Evolutionary conservation across 352 stramenopile species (phyloP).

Genomic region (Globisporangium heterothallicum): DNA sequence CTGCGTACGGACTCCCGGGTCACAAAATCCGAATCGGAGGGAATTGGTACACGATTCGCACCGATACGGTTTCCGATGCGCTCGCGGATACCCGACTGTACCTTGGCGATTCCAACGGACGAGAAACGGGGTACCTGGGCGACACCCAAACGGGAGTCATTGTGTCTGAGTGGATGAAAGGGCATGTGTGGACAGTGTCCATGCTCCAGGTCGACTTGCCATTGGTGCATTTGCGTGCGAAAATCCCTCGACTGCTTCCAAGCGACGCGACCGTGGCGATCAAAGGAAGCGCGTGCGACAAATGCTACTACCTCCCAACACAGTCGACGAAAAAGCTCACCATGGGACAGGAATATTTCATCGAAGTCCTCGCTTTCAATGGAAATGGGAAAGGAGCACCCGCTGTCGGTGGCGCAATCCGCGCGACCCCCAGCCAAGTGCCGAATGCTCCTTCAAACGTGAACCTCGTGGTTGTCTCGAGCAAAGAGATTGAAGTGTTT

Average conservation of each 20-base stretch:
- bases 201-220: constrained; percentile 41
- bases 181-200: constrained; percentile 56
- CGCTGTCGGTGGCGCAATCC: constrained; percentile 22
- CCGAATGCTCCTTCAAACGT: constrained; percentile 87
- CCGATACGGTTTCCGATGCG: constrained; percentile 32
- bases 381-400: constrained; percentile 54
- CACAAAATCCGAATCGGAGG: constrained; percentile 49
- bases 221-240: constrained; percentile 40
- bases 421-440: constrained; percentile 73
- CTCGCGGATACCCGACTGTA: constrained; percentile 39
- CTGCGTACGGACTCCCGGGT: constrained; percentile 54
- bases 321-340: constrained; percentile 50
- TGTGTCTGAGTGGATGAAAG: constrained; percentile 70
- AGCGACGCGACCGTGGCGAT: constrained; percentile 34
- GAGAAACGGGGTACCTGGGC: constrained; percentile 50
- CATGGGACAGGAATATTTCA: constrained; percentile 69
- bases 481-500: constrained; percentile 83
- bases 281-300: constrained; percentile 34
- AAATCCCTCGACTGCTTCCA: constrained; percentile 51
- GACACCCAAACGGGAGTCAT: constrained; percentile 28
- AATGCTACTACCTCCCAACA: constrained; percentile 66
- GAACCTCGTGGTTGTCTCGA: constrained; percentile 82
- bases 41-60: constrained; percentile 66
- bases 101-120: constrained; percentile 53
- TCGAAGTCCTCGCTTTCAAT: constrained; percentile 78